A percentile compares a stretch with the other conserved stretches of the same genome.
phyloP scores from a whole-genome alignment of 768 basidiomycete genomes.

The Pholiota conissans region DNA sequence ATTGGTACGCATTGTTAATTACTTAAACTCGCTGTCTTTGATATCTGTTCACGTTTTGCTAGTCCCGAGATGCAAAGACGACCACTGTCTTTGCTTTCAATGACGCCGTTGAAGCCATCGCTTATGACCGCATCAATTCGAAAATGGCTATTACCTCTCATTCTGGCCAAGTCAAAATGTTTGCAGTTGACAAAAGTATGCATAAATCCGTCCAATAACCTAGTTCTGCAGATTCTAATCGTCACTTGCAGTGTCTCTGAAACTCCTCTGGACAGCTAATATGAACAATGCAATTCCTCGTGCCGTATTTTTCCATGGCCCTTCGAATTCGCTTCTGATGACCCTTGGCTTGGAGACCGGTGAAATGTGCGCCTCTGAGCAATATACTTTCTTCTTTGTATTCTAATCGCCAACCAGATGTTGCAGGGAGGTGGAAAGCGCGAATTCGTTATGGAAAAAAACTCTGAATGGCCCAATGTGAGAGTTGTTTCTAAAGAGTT shows the following conservation, averaged over 20 bases:
- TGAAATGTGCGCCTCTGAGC: slow-evolving; percentile 5
- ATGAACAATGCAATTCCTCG: neutral
- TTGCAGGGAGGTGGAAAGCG: neutral
- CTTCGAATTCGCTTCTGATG: neutral
- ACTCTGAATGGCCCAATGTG: slow-evolving; percentile 6
- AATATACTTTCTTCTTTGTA: too few relatives aligned
- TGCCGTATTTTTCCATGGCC: slow-evolving; percentile 4
- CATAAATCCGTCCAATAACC: too few relatives aligned
- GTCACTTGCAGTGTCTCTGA: neutral
- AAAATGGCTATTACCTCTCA: neutral
- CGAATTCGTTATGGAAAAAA: neutral
- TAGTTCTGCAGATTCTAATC: too few relatives aligned
- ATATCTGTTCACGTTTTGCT: neutral
- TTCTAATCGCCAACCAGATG: too few relatives aligned
- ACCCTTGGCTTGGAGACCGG: slow-evolving; percentile 1
- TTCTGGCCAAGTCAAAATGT: neutral
- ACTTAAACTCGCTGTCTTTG: neutral
- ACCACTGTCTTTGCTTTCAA: neutral
- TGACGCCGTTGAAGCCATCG: neutral
- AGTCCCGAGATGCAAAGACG: neutral
- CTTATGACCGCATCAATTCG: neutral
- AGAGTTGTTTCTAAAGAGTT: neutral
- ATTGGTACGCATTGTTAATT: neutral
- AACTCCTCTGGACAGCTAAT: neutral
- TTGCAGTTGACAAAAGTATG: neutral